Evolutionary conservation across 257 asterid species (phyloP), one percentile per base, ranked within the genome.

Genomic region (Nyctanthes arbortristis): DNA sequence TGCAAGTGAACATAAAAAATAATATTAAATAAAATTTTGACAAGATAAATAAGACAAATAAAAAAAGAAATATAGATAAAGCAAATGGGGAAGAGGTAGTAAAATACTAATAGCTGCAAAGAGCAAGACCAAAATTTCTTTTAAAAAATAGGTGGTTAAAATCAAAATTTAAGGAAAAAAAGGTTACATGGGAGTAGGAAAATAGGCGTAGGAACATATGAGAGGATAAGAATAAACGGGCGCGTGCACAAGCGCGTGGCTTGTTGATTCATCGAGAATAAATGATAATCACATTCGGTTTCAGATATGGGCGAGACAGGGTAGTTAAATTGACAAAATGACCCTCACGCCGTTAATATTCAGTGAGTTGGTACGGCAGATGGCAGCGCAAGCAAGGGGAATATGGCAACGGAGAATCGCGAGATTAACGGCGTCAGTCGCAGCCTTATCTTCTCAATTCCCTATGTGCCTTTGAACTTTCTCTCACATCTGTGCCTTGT

Each of bases 371-470:
- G 58, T 31, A 61, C 35, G 63, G 52, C 35, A 20, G 40, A 76
- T 64, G 56, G 72, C 65, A 24, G 10, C 5, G 5, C 1, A 64
- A 30, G 59, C 63, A 71, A 43, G 31, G 16, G 1, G 16, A 4
- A 63, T 37, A 36, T 30, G 65, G 32, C 10, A 45, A 60, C 65
- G 71, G 78, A 12, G 7, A 22, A 10, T 14, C 0, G 11, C 12
- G 32, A 25, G 54, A 5, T n/a, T 27, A 61, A 73, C 81, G 74
- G 52, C 75, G 72, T 72, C 66, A 65, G 57, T 35, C 77, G 39
- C 63, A 62, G 20, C 59, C 79, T 80, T 76, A 80, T 80, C 84
- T 73, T 76, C 73, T 80, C 84, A 75, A 72, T 75, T 72, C 77
- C 74, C 81, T 12, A 72, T 64, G 76, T 66, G 4, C 67, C 40